Percentiles rank a stretch among this genome's conserved stretches.
phyloP scores from a whole-genome alignment of 176 grass and related monocot species.

The Paspalum notatum region DNA sequence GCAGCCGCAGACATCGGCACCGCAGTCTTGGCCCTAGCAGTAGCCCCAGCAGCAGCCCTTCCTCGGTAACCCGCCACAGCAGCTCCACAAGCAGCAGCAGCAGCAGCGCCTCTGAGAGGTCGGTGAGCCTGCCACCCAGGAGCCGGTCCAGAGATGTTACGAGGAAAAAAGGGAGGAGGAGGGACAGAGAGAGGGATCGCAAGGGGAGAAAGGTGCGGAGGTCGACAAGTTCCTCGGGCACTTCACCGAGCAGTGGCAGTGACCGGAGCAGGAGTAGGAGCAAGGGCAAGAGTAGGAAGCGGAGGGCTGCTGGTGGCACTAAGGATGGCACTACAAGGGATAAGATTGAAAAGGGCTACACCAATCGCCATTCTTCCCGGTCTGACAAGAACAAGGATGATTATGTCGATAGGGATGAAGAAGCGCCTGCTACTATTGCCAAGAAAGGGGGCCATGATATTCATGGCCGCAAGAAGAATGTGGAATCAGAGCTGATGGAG shows the following conservation, averaged over 20 bases:
- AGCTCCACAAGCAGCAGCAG: constrained; percentile 39
- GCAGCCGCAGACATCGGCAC: not conserved
- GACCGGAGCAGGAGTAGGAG: constrained; percentile 48
- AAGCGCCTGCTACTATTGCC: not conserved
- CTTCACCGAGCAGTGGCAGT: constrained; percentile 41
- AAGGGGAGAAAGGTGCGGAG: constrained; percentile 35
- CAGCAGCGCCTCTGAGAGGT: constrained; percentile 43
- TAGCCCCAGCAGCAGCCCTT: constrained; percentile 40
- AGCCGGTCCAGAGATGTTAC: constrained; percentile 41
- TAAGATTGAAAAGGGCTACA: constrained; percentile 48
- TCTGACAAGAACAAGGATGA: constrained; percentile 21
- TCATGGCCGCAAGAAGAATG: constrained; percentile 38
- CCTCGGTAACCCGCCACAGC: constrained; percentile 39
- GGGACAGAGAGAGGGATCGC: constrained; percentile 33
- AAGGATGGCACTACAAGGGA: constrained; percentile 44
- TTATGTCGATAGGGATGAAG: constrained; percentile 6
- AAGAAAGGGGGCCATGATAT: constrained; percentile 15
- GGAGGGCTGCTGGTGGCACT: not conserved
- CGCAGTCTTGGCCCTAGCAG: constrained; percentile 42
- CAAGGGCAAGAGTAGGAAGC: constrained; percentile 38
- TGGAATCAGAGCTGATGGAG: not conserved
- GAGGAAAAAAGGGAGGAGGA: constrained; percentile 52
- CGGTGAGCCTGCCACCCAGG: constrained; percentile 49
- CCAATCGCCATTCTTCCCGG: constrained; percentile 15
- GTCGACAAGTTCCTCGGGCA: constrained; percentile 47